Evolutionary conservation across 2,329 filamentous ascomycete species (phyloP).

Genomic region (Epichloe glyceriae): DNA sequence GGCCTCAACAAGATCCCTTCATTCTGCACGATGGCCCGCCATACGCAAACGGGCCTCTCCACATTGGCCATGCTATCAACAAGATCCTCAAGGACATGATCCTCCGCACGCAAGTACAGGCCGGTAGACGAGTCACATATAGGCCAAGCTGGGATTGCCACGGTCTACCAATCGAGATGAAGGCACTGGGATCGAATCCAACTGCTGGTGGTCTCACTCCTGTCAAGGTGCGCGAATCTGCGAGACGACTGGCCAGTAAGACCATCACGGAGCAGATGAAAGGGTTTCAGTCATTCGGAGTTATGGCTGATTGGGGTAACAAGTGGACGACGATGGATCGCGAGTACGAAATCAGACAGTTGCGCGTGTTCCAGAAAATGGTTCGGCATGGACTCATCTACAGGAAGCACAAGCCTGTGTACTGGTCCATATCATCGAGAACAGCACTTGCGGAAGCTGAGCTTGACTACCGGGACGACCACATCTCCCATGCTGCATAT

Average conservation of each 20-base stretch:
- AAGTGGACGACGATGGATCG: conserved; percentile 71
- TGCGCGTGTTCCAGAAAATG: conserved; percentile 64
- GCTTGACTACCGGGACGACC: conserved; percentile 68
- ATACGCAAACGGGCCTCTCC: conserved; percentile 85
- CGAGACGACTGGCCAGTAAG: conserved; percentile 50
- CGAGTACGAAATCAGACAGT: conserved; percentile 60
- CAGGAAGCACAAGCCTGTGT: conserved; percentile 67
- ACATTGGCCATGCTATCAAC: conserved; percentile 90
- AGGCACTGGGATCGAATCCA: conserved; percentile 55
- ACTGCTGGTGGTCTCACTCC: conserved; percentile 31
- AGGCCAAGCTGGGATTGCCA: conserved; percentile 97
- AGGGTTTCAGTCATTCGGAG: conserved; percentile 57
- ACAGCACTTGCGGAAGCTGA: conserved; percentile 77
- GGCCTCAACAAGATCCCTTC: conserved; percentile 49
- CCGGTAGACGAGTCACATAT: conserved; percentile 60
- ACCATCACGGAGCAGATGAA: conserved; percentile 63
- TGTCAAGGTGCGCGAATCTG: conserved; percentile 49
- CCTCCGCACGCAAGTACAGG: conserved; percentile 64
- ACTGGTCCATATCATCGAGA: conserved; percentile 70
- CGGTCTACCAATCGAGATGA: conserved; percentile 91
- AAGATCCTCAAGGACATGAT: conserved; percentile 96
- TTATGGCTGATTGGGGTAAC: conserved; percentile 71
- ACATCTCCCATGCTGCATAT: conserved; percentile 61
- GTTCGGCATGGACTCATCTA: conserved; percentile 63
- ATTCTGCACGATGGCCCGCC: conserved; percentile 90